Percentiles rank a stretch among this genome's conserved stretches.
Conservation (phyloP, 495 filamentous ascomycete genomes). For the Copromyces sp. region DNA sequence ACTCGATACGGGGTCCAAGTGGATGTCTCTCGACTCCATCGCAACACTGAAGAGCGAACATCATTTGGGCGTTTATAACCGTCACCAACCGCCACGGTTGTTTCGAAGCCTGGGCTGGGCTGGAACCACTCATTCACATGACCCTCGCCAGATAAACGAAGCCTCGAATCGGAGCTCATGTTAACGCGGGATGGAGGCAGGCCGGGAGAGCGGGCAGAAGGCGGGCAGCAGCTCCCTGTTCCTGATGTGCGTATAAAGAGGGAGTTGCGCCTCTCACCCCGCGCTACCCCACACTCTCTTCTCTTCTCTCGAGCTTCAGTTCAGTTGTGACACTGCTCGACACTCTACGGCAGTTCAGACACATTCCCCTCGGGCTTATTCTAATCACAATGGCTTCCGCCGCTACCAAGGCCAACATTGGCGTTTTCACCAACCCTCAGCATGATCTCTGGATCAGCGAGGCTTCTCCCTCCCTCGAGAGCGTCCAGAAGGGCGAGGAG, state of each 20-base stretch:
- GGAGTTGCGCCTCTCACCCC: neutral
- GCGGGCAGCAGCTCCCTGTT: neutral
- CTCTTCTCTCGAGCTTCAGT: slow-evolving; percentile 4
- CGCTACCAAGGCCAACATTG: slow-evolving; percentile 71
- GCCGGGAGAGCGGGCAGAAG: neutral
- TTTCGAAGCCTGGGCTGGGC: neutral
- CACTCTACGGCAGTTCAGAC: neutral
- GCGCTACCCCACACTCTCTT: slow-evolving; percentile 1
- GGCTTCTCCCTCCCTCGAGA: slow-evolving; percentile 62
- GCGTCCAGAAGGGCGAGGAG: slow-evolving; percentile 55
- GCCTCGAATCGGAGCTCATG: neutral
- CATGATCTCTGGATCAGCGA: slow-evolving; percentile 88
- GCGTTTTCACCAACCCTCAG: slow-evolving; percentile 85
- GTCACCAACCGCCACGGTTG: neutral
- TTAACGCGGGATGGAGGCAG: neutral
- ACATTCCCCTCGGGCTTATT: neutral
- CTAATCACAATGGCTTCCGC: slow-evolving; percentile 7
- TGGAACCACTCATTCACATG: neutral
- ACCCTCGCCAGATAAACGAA: neutral
- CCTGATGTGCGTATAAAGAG: slow-evolving; percentile 4
- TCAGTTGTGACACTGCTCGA: neutral
- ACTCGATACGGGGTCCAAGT: neutral
- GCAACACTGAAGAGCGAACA: neutral
- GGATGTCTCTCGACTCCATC: neutral
- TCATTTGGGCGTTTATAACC: neutral